phyloP scores from a whole-genome alignment of 495 filamentous ascomycete species.

The Xylaria castorea region DNA sequence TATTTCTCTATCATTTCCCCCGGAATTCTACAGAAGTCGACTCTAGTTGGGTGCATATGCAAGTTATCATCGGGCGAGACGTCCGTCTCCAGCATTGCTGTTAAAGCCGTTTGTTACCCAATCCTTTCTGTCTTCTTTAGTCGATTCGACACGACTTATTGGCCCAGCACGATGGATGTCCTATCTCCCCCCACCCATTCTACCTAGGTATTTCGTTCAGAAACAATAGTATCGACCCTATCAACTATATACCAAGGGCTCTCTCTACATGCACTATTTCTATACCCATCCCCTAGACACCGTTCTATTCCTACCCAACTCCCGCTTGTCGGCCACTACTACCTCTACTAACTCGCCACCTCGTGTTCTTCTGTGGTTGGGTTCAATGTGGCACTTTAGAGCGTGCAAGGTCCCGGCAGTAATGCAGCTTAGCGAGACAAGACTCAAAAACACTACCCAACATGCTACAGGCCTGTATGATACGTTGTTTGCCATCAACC shows the following conservation, averaged over 20 bases:
- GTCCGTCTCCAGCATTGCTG: neutral
- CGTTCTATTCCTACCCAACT: neutral
- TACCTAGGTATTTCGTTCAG: neutral
- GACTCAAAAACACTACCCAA: neutral
- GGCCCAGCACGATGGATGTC: neutral
- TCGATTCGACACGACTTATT: neutral
- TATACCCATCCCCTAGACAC: neutral
- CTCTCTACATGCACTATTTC: neutral
- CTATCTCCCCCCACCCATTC: neutral
- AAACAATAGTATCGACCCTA: neutral
- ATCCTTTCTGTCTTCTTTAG: neutral
- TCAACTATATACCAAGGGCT: neutral
- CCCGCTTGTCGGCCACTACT: neutral
- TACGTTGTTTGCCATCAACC: slow-evolving; percentile 5
- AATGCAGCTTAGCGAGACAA: slow-evolving; percentile 26
- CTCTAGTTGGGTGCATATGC: slow-evolving; percentile 27
- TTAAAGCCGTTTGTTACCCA: slow-evolving; percentile 1
- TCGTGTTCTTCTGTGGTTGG: neutral
- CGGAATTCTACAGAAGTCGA: slow-evolving; percentile 16
- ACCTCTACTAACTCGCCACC: neutral
- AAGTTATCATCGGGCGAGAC: slow-evolving; percentile 16
- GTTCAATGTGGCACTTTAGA: neutral
- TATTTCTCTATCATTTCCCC: neutral
- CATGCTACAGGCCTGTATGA: neutral
- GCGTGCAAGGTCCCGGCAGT: slow-evolving; percentile 11